Evolutionary conservation across 495 filamentous ascomycete species (phyloP).

Genomic region (Hypoxylon cercidicola): DNA sequence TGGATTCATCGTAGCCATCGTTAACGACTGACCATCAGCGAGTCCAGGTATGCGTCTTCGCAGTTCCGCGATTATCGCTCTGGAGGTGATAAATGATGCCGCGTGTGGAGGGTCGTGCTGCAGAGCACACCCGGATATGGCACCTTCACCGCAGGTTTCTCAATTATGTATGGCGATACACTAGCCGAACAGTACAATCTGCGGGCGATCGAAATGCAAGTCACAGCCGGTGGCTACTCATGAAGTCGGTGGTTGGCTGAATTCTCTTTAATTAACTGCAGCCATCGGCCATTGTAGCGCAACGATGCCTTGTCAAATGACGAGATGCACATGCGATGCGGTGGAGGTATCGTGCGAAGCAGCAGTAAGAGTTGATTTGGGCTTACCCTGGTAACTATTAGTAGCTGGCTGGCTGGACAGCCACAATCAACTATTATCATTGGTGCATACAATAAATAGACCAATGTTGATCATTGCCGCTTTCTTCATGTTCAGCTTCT

Average conservation of each 20-base stretch:
- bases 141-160: background rate
- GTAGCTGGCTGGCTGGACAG: background rate
- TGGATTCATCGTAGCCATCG: constrained; percentile 21
- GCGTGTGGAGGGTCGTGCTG: background rate
- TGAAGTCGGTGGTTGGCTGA: background rate
- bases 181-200: constrained; percentile 7
- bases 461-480: constrained; percentile 21
- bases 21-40: background rate
- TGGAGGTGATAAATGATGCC: constrained; percentile 24
- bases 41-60: constrained; percentile 19
- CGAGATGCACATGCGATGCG: background rate
- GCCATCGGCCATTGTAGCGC: background rate
- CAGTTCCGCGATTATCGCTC: background rate
- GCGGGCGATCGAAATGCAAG: constrained; percentile 20
- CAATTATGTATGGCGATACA: constrained; percentile 20
- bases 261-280: background rate
- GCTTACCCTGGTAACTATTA: background rate
- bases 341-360: constrained; percentile 1
- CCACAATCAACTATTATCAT: constrained; percentile 2
- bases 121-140: background rate
- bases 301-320: background rate
- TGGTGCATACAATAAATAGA: background rate
- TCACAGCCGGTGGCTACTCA: background rate
- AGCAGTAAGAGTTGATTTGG: constrained; percentile 4
- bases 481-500: constrained; percentile 25